Evolutionary conservation across 1,139 yeast species (phyloP), one percentile per base, ranked within the genome.

Genomic region (Taphrina pruni): DNA sequence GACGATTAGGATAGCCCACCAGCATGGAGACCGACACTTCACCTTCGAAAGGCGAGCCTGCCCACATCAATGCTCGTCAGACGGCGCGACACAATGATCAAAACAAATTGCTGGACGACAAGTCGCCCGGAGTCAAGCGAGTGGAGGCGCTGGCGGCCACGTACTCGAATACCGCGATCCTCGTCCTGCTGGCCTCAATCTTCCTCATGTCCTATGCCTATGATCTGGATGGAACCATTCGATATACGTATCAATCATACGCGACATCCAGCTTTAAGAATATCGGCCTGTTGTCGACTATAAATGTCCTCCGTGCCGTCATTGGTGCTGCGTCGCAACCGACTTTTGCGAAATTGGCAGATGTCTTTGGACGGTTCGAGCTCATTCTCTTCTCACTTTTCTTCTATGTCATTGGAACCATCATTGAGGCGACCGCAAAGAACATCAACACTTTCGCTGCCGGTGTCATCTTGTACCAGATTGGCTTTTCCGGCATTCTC

Each of bases 401-500:
- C 7, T 84, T 89, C 73, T 88, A 88, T 75, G 83, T 83, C 20
- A 81, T 89, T 60, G 95, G 95, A 45, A 88, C 92, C 7, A 83
- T 89, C 65, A 84, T 88, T 72, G 87, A 87, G 78, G 86, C 89
- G 1, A 89, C 86, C 74, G 87, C 93, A 6, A 82, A 81, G 72
- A 86, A 86, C 73, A 86, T 89, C 46, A 84, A 86, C 72, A 80
- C 87, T 50, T 88, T 85, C 74, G 88, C 91, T 67, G 94, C 88
- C 20, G 95, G 94, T 73, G 84, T 90, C 0, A 86, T 88, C 39
- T 79, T 89, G 70, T 88, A 87, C 77, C 88, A 86, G 74, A 79
- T 88, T 72, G 95, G 96, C 6, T 87, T 83, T 76, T 85, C 89
- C 46, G 83, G 83, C 14, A 75, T 79, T 71, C 77, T 78, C 71